Evolutionary conservation across 2,329 filamentous ascomycete species (phyloP), one percentile per base, ranked within the genome.

Genomic region (Microcyclospora tardicrescens): DNA sequence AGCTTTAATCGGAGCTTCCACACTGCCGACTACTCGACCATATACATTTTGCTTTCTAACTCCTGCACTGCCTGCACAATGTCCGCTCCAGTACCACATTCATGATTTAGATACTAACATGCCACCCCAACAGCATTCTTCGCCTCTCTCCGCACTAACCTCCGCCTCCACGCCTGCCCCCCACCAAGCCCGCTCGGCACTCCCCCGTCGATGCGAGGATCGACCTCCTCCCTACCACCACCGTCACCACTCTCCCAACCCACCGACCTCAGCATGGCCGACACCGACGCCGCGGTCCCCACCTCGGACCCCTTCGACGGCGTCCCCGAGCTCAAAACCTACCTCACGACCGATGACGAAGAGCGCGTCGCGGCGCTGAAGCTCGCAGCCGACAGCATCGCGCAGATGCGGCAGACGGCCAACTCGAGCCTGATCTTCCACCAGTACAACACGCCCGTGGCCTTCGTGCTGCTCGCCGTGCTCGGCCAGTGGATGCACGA

Each of bases 321-420:
- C 50, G 66, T 81, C 40, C 77, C 79, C 5, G 71, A 77, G 8
- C 71, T 86, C 33, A 72, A 71, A 36, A 75, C 82, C 37, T 73
- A 75, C 49, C 58, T 63, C 11, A 58, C 67, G 16, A 56, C 56
- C 36, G 52, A 59, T 36, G 64, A 73, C 36, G 56, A 67, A 37
- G 80, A 86, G 57, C 77, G 79, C 55, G 63, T 77, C 45, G 70
- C 76, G 40, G 79, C 79, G 13, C 67, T 93, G 37, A 73, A 73
- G 45, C 73, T 93, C 14, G 71, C 93, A 30, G 80, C 84, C 43
- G 84, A 89, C 61, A 84, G 79, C 42, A 74, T 93, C 36, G 82
- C 84, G 28, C 81, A 93, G 61, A 85, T 91, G 66, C 77, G 81
- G 44, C 79, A 84, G 56, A 63, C 71, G 8, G 76, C 82, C 14